Base-by-base conservation (phyloP, 1,284 basidiomycete genomes). In the Apiotrichum brassicae region DNA sequence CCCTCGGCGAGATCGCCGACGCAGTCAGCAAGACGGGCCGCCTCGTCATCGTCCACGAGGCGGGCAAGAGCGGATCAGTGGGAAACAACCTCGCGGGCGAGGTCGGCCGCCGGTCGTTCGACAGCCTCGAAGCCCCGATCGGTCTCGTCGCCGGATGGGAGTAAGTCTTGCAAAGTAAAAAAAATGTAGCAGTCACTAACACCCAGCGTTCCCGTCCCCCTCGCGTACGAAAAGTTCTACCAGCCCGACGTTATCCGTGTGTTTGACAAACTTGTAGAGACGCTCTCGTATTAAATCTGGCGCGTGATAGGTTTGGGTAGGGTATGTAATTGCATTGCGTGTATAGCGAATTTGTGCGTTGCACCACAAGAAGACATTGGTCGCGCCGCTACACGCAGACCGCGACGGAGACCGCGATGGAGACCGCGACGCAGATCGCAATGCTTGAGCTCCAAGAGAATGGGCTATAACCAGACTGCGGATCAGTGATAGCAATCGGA, bases 41-140 rank as follows among this genome's bases (percentile, higher is more conserved):
- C 23, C 77, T 91, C 49, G 82, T 94, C n/a, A 78, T 94, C 43
- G 88, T 93, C 12, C 91, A 94, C 64, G 90, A 94, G 71, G 91
- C 91, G 4, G 84, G 87, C 2, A 80, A 82, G 64, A 87, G 85
- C 3, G 87, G 82, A 3, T 86, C 90, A 24, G 85, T 84, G n/a
- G 89, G 88, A 8, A 84, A 84, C 19, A 88, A 94, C 64, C 85
- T 94, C 40, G 82, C 84, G 12, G 86, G 88, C 0, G 87, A 92
- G 71, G 77, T 94, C 9, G 86, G 88, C 72, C 84, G 86, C 66
- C 76, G 84, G 49, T 89, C 87, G 59, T 94, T 94, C 74, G 77
- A 93, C 62, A 85, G 84, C 68, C 73, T 94, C 48, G 81, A 88
- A 53, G 90, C 90, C 4, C 90, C 90, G 0, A 83, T 94, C n/a